phyloP scores from a whole-genome alignment of 176 grass and related monocot species.

The Avena sativa region DNA sequence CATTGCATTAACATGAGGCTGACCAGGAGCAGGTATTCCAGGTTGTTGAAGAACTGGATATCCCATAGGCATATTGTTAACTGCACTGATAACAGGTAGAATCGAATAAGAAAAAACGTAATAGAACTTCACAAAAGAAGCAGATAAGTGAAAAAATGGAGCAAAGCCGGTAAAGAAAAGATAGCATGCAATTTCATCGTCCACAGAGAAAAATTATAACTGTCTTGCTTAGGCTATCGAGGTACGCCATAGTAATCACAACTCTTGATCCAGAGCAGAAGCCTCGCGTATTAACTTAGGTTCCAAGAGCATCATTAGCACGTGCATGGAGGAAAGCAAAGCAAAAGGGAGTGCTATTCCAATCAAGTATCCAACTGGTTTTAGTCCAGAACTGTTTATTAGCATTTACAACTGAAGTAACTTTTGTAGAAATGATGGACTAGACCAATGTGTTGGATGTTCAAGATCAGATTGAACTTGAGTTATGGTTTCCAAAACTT shows the following conservation, averaged over 20 bases:
- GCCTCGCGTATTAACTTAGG: not conserved
- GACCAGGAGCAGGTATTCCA: constrained; percentile 54
- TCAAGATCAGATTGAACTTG: not conserved
- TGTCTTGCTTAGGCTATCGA: not conserved
- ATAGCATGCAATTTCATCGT: not conserved
- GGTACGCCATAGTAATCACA: not conserved
- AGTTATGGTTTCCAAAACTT: not conserved
- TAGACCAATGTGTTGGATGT: not conserved
- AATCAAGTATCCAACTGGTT: constrained; percentile 22
- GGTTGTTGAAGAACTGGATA: constrained; percentile 78
- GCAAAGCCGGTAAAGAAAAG: not conserved
- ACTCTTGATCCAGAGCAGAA: not conserved
- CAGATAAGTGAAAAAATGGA: not conserved
- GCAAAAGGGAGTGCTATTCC: not conserved
- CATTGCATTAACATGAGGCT: constrained; percentile 70
- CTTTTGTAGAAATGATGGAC: not conserved
- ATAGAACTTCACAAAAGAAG: constrained; percentile 10
- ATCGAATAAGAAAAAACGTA: constrained; percentile 23
- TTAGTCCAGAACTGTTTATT: not conserved
- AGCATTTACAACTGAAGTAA: constrained; percentile 1
- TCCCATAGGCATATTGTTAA: constrained; percentile 82
- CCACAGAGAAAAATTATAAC: not conserved
- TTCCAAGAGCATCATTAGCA: constrained; percentile 2
- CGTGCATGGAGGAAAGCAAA: constrained; percentile 3
- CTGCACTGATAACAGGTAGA: constrained; percentile 57